Base-by-base conservation (phyloP, 2,329 filamentous ascomycete species). In the Trichoderma arundinaceum region DNA sequence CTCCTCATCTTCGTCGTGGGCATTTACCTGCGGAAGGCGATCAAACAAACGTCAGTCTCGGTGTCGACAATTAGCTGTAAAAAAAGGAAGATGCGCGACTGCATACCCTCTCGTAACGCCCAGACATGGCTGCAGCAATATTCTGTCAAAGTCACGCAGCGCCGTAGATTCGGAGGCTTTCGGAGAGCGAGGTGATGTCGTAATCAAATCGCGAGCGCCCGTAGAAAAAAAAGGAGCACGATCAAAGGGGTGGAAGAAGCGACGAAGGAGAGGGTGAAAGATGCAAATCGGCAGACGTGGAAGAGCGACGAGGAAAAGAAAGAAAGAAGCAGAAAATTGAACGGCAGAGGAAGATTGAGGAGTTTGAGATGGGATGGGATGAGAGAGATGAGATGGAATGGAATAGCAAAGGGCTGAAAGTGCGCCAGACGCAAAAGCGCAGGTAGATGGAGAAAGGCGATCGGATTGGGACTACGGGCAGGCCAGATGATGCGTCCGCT, bases 81-180 rank as follows among this genome's bases (percentile, higher is more conserved):
- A 17, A 60, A 67, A 48, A 19, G 8, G n/a, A 49, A 48, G 22
- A 43, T 52, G 6, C 19, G 12, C 10, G 12, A 10, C 7, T 41
- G 75, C 83, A 68, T 80, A 88, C 86, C 79, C 85, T 80, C 74
- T 87, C 85, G 74, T 89, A 89, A 57, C 82, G 78, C 70, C 80
- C 81, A 68, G 84, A 74, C 84, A 87, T 87, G 71, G 73, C 78
- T 75, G 67, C 54, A 48, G 32, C 13, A 28, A 22, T 60, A 22
- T 54, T 49, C 9, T 44, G 39, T 46, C 28, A 52, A 39, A 38
- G 41, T 61, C 65, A 56, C 65, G 51, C 52, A 60, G 54, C 8
- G 44, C 35, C 22, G 61, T 15, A n/a, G 39, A 35, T 15, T 41
- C 35, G 44, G 60, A 32, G 48, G 32, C 43, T 19, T 39, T 62